Base-by-base conservation (phyloP, 768 basidiomycete genomes). In the Austroboletus eburneus region DNA sequence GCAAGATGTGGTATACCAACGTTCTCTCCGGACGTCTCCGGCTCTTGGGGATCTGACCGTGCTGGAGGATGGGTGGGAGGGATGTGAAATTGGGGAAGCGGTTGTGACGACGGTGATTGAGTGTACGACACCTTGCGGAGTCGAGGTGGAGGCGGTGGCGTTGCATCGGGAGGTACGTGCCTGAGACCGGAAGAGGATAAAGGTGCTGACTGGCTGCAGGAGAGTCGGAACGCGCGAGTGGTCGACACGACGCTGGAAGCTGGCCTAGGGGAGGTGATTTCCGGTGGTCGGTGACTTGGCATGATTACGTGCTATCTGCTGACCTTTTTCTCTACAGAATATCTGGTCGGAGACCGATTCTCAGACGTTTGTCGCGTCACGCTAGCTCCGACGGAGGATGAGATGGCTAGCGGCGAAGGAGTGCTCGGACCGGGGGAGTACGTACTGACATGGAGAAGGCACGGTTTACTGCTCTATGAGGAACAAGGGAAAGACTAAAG, bases 361-460 rank as follows among this genome's bases (percentile, higher is more conserved):
- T 75, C 73, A 34, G 73, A 80, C 27, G 57, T 74, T 18, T 82
- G 79, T 55, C 74, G 76, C 10, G 65, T 87, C 33, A 70, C 68
- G 37, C 58, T 85, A 47, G 61, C 71, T 4, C 54, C 67, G 22
- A 64, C 67, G 20, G 78, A 74, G 25, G 72, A 74, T 14, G 62
- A 67, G 12, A 49, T 62, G 12, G 48, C 49, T 21, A 64, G 62
- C 3, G 59, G 68, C 16, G 65, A 61, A 16, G 50, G 56, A 4
- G 67, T 80, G 30, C 58, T 68, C 8, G 73, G 75, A 14, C 79
- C 81, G 0, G 88, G 84, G 3, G 68, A 69, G 47, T 87, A 85
- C 56, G 68, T 74, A 32, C 58, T 89, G 22, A 67, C 59, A 18
- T 91, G 88, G 89, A 70, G 76, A 67, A 79, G 83, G 87, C 79